Conservation (phyloP, 176 grass and related monocot species). For the Hordeum vulgare region MorexV3_pseudomolecules_assembly NC_058522.1:529070585-529071084, state of each 20-base stretch:
- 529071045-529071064: no score
- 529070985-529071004: not conserved
- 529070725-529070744: not conserved
- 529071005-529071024: no score
- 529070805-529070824: not conserved
- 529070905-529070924: no score
- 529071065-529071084: no score
- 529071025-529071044: no score
- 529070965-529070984: not conserved
- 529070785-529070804: not conserved
- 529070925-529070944: not conserved
- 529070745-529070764: not conserved
- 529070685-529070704: not conserved
- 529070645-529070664: not conserved
- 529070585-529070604: not conserved
- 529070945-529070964: not conserved
- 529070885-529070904: not conserved
- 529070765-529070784: not conserved
- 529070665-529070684: constrained; percentile 9
- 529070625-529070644: not conserved
- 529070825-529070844: not conserved
- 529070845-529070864: not conserved
- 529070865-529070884: not conserved
- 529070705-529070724: not conserved
- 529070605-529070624: not conserved